Evolutionary conservation across 164 flowering plant species (phyloP).

Genomic region (Annona cherimola): DNA sequence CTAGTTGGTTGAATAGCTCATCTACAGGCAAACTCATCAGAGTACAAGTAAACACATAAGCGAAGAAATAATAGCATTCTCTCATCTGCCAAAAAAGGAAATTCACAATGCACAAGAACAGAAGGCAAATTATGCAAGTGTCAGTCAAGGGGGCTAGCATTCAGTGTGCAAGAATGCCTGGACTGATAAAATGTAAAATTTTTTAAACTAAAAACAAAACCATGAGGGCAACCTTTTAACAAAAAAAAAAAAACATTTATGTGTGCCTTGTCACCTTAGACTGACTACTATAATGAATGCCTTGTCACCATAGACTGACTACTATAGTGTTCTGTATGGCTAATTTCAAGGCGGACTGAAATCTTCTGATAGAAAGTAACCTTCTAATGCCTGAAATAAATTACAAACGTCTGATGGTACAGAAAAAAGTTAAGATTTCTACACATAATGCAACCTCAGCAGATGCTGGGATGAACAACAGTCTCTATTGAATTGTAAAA

Average conservation of each 20-base stretch:
- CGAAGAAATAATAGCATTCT: not conserved
- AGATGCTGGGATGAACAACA: not conserved
- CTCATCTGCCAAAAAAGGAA: not conserved
- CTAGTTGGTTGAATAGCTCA: not conserved
- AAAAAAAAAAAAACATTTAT: too few relatives aligned
- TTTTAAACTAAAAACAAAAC: too few relatives aligned
- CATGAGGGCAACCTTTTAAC: too few relatives aligned
- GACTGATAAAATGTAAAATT: not conserved
- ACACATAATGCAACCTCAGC: not conserved
- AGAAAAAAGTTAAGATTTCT: too few relatives aligned
- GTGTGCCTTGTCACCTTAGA: not conserved
- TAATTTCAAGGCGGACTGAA: not conserved
- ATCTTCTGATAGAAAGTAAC: not conserved
- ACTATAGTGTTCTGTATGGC: not conserved
- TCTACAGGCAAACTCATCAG: not conserved
- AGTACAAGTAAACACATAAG: not conserved
- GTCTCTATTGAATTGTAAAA: not conserved
- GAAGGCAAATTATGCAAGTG: not conserved
- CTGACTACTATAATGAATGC: not conserved
- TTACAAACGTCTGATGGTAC: not conserved
- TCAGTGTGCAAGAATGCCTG: not conserved
- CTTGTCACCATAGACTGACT: not conserved
- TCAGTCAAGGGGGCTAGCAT: not conserved
- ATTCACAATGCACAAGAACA: not conserved
- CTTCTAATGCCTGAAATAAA: not conserved